Conservation (phyloP, 202 grass and related monocot species). For the Panicum virgatum region DNA sequence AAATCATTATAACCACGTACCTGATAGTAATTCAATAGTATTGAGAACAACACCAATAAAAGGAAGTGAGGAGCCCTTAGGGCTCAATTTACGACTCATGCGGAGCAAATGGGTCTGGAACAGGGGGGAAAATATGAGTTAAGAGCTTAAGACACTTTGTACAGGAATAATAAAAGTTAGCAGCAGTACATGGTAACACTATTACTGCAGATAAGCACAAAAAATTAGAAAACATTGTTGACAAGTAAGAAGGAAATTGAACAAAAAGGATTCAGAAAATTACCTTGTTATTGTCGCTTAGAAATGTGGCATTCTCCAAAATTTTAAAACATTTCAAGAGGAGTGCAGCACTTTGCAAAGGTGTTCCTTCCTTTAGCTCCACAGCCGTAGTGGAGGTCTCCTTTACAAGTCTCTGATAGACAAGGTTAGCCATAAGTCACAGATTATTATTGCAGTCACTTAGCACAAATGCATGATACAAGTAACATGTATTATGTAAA, state of each 20-base stretch:
- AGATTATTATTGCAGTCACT: constrained; percentile 34
- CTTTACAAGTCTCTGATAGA: constrained; percentile 64
- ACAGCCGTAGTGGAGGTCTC: constrained; percentile 35
- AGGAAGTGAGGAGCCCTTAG: constrained; percentile 50
- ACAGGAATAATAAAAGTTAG: constrained; percentile 8
- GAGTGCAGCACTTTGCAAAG: constrained; percentile 61
- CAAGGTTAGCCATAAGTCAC: constrained; percentile 36
- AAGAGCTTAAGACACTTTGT: not conserved
- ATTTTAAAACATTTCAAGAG: constrained; percentile 99
- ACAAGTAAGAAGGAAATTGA: constrained; percentile 19
- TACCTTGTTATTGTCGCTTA: constrained; percentile 99
- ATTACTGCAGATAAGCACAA: not conserved
- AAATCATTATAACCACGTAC: constrained; percentile 49
- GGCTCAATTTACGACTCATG: constrained; percentile 64
- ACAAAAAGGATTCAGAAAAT: constrained; percentile 4
- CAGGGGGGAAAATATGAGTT: constrained; percentile 42
- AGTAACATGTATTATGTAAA: constrained; percentile 15
- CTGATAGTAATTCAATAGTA: constrained; percentile 86
- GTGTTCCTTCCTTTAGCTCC: constrained; percentile 57
- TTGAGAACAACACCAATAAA: constrained; percentile 78
- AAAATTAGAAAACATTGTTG: not conserved
- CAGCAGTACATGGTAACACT: constrained; percentile 4
- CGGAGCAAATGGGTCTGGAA: constrained; percentile 77
- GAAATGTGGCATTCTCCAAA: constrained; percentile 97
- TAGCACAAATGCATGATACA: constrained; percentile 20